Evolutionary conservation across 176 grass and related monocot species (phyloP).

Genomic region (Oryza brachyantha): DNA sequence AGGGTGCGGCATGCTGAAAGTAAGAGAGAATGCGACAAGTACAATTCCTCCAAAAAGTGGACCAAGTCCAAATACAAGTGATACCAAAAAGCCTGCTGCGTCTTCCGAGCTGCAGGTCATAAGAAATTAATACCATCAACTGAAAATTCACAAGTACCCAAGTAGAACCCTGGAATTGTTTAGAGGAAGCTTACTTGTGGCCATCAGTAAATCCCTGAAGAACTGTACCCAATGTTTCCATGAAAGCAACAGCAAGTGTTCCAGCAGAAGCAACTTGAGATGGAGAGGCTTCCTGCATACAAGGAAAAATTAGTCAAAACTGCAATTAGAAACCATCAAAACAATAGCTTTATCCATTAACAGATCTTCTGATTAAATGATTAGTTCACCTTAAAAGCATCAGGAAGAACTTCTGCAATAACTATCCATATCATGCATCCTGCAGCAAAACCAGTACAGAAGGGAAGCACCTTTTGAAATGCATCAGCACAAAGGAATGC

Average conservation of each 20-base stretch:
- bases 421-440: slow-evolving; percentile 99
- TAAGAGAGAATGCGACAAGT: slow-evolving; percentile 70
- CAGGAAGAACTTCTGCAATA: slow-evolving; percentile 97
- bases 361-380: slow-evolving; percentile 2
- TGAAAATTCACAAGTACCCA: neutral
- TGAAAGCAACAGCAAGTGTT: slow-evolving; percentile 92
- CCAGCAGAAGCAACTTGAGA: slow-evolving; percentile 97
- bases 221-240: slow-evolving; percentile 88
- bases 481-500: slow-evolving; percentile 91
- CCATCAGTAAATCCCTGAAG: slow-evolving; percentile 71
- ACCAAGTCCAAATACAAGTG: slow-evolving; percentile 90
- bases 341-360: slow-evolving; percentile 7
- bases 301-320: slow-evolving; percentile 29
- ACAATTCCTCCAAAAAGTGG: slow-evolving; percentile 89
- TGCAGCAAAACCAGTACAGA: slow-evolving; percentile 96
- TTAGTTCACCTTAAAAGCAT: slow-evolving; percentile 87
- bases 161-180: neutral
- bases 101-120: slow-evolving; percentile 65
- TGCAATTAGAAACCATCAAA: slow-evolving; percentile 1
- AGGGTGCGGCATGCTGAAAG: slow-evolving; percentile 76
- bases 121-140: slow-evolving; percentile 27
- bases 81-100: slow-evolving; percentile 78
- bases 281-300: slow-evolving; percentile 77
- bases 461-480: slow-evolving; percentile 91
- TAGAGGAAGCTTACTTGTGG: slow-evolving; percentile 47